Percentiles rank a stretch among this genome's conserved stretches.
Evolutionary conservation across 75 land plant genomes (phyloP).

Genomic region (Picea sitchensis): DNA sequence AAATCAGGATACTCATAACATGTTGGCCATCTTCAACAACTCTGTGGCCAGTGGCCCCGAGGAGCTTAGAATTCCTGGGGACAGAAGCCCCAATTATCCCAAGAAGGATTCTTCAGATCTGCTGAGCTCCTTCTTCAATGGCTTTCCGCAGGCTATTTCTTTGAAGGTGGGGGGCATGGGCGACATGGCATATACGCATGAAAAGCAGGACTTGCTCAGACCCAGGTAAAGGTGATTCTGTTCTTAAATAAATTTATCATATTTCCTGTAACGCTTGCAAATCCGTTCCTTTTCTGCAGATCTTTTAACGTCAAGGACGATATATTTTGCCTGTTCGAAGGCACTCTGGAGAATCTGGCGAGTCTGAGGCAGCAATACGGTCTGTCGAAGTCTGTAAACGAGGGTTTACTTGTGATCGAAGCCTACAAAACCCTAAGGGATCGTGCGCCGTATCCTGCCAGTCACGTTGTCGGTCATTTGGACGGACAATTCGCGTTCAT

Average conservation of each 20-base stretch:
- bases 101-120: conserved; percentile 54
- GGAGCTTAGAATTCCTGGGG: conserved; percentile 78
- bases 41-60: conserved; percentile 67
- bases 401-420: conserved; percentile 61
- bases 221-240: conserved; percentile 55
- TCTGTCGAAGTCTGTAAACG: conserved; percentile 50
- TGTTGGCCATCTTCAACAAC: conserved; percentile 86
- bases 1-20: neutral
- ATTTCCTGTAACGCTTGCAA: neutral
- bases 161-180: conserved; percentile 43
- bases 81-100: conserved; percentile 54
- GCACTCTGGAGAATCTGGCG: conserved; percentile 52
- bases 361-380: conserved; percentile 67
- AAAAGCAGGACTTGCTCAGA: conserved; percentile 40
- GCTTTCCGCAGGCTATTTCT: conserved; percentile 49
- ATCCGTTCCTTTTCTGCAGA: conserved; percentile 21
- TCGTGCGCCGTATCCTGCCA: conserved; percentile 76
- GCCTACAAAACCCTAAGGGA: conserved; percentile 74
- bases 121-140: conserved; percentile 38
- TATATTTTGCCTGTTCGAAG: conserved; percentile 70
- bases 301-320: conserved; percentile 54
- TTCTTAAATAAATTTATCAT: neutral
- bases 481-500: conserved; percentile 72
- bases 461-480: conserved; percentile 58
- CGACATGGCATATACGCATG: conserved; percentile 69